Evolutionary conservation across 495 filamentous ascomycete species (phyloP), one percentile per base, ranked within the genome.

Genomic region (Annulohypoxylon moriforme): DNA sequence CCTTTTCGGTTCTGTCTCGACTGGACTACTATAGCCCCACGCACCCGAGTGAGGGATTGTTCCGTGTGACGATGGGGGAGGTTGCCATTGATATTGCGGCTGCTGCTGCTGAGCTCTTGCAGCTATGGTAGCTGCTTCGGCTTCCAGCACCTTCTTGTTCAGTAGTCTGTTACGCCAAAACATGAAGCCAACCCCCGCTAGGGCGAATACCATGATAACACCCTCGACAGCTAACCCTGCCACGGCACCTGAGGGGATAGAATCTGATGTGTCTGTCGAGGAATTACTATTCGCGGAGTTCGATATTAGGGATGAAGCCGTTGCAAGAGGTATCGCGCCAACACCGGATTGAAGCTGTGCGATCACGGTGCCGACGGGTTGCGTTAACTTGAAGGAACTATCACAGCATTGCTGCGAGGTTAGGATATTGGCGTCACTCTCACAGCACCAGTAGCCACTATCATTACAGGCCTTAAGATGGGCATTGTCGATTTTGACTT

Each of bases 391-490:
- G 57, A 79, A 79, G 52, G 75, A 69, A 4, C 59, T 60, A 14
- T 68, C 25, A 22, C 77, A 77, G 62, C 77, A 79, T 57, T 75
- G 44, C 7, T 64, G 57, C 24, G 52, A 25, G 31, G 69, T 69
- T 10, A 73, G 55, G 11, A 59, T 16, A 27, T 71, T 77, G 14
- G 73, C 60, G n/a, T 72, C 55, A 34, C 64, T 64, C n/a, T 76
- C 75, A 42, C 71, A 79, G 44, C 77, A 78, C 56, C 72, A 79
- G 53, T 69, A 79, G 64, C 70, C 72, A 16, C 50, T 61, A 27
- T 71, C 61, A 27, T 60, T 69, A 31, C 77, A 79, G 11, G 73
- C 10, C 55, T 74, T 75, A 3, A 79, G 33, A 44, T 64, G 62
- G 16, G 71, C 59, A 46, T 73, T 76, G 18, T 67, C 64, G 7